Percentiles rank a stretch among this genome's conserved stretches.
Conservation (phyloP, 2,329 filamentous ascomycete species). For the Pezicula radicicola region DNA sequence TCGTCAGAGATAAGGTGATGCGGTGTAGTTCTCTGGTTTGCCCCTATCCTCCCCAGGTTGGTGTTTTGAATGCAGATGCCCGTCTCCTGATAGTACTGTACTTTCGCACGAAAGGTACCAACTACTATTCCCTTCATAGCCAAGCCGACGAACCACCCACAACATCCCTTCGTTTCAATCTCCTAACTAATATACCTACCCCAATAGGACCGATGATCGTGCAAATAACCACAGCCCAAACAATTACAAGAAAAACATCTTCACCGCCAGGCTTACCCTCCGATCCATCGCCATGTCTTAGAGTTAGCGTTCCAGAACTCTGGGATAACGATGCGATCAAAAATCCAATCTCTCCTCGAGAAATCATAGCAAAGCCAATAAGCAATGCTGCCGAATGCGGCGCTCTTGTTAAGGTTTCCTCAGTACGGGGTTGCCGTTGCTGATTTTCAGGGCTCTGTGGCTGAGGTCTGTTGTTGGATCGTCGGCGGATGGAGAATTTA, state of each 20-base stretch:
- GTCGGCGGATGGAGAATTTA: neutral
- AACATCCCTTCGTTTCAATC: constrained; percentile 28
- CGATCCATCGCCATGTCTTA: constrained; percentile 4
- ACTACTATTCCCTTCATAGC: too few species aligned
- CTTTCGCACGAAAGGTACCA: too few species aligned
- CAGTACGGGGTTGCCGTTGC: neutral
- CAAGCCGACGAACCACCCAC: neutral
- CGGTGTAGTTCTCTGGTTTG: too few species aligned
- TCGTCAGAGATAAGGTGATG: too few species aligned
- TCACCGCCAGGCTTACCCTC: constrained; percentile 4
- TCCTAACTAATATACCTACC: constrained; percentile 43
- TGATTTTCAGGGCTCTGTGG: neutral
- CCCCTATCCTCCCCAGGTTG: too few species aligned
- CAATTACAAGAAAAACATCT: constrained; percentile 48
- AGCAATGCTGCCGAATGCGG: constrained; percentile 13
- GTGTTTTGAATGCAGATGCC: too few species aligned
- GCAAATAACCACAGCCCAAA: constrained; percentile 54
- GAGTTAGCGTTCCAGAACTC: constrained; percentile 33
- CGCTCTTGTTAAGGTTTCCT: constrained; percentile 12
- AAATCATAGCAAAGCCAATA: constrained; percentile 58
- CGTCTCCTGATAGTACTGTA: too few species aligned
- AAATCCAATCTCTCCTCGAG: constrained; percentile 78
- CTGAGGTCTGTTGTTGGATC: too few species aligned
- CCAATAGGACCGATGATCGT: constrained; percentile 48
- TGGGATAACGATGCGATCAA: constrained; percentile 69